phyloP scores from a whole-genome alignment of 306 rosid species.

The Rubus idaeus region DNA sequence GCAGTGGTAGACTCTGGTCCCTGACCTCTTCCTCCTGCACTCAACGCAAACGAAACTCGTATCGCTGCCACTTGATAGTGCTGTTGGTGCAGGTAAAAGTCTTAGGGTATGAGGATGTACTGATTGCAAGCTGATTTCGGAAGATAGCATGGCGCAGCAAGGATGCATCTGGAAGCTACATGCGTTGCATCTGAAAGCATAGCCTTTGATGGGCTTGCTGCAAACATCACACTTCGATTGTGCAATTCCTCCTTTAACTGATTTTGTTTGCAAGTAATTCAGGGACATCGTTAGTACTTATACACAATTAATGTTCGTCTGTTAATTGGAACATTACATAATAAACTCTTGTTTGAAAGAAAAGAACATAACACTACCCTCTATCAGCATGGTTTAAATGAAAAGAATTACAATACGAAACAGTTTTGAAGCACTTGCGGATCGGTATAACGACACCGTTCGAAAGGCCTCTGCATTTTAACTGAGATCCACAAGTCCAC shows the following conservation, averaged over 20 bases:
- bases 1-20: constrained; percentile 65
- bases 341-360: no score
- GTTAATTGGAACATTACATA: neutral
- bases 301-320: neutral
- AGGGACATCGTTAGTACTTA: neutral
- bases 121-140: constrained; percentile 33
- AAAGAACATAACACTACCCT: neutral
- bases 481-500: no score
- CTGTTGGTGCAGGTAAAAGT: constrained; percentile 33
- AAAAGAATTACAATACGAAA: neutral
- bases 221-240: constrained; percentile 83
- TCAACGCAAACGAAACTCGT: constrained; percentile 45
- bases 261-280: neutral
- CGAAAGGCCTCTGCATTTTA: no score
- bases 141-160: constrained; percentile 70
- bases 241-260: constrained; percentile 59
- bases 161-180: constrained; percentile 88
- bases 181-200: constrained; percentile 56
- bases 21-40: constrained; percentile 61
- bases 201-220: constrained; percentile 64
- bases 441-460: no score
- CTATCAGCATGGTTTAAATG: neutral
- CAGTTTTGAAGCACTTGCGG: no score
- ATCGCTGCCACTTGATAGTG: neutral
- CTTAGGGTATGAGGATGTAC: constrained; percentile 59